Percentiles rank a stretch among this genome's conserved stretches.
These are phyloP conservation scores for Exophiala sideris DNA, from an alignment of 2,329 filamentous ascomycete species.

Conservation along the genomic window DNA sequence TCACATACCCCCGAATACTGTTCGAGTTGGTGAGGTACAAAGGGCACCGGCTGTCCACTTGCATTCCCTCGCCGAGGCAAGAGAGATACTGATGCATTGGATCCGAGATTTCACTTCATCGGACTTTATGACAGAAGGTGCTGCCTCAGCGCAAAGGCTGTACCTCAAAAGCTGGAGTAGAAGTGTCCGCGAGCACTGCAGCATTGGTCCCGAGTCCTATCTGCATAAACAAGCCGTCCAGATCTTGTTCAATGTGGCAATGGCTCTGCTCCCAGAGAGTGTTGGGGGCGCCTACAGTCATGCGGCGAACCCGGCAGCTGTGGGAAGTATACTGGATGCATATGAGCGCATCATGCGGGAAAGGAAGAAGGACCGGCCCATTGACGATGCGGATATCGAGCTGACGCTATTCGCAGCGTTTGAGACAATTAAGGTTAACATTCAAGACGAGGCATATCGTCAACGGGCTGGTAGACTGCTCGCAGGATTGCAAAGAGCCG, in stretches of 20 bases:
- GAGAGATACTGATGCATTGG: too few relatives aligned
- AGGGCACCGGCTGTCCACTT: too few relatives aligned
- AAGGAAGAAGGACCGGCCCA: neutral
- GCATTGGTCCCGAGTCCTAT: constrained; percentile 1
- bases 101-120: too few relatives aligned
- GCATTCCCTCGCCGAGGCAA: too few relatives aligned
- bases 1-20: too few relatives aligned
- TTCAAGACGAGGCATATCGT: neutral
- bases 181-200: constrained; percentile 1
- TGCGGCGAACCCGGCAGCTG: neutral
- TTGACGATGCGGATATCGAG: neutral
- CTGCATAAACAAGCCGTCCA: constrained; percentile 8
- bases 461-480: neutral
- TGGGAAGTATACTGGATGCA: constrained; percentile 3
- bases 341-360: constrained; percentile 1
- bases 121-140: too few relatives aligned
- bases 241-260: constrained; percentile 10
- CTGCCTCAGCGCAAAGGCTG: constrained; percentile 1
- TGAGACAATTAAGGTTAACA: neutral
- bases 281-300: constrained; percentile 6
- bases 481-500: neutral
- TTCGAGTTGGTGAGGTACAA: too few relatives aligned
- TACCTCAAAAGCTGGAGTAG: constrained; percentile 6
- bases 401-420: neutral
- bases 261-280: constrained; percentile 9